Evolutionary conservation across 257 asterid species (phyloP).

Genomic region (Jacaranda mimosifolia): DNA sequence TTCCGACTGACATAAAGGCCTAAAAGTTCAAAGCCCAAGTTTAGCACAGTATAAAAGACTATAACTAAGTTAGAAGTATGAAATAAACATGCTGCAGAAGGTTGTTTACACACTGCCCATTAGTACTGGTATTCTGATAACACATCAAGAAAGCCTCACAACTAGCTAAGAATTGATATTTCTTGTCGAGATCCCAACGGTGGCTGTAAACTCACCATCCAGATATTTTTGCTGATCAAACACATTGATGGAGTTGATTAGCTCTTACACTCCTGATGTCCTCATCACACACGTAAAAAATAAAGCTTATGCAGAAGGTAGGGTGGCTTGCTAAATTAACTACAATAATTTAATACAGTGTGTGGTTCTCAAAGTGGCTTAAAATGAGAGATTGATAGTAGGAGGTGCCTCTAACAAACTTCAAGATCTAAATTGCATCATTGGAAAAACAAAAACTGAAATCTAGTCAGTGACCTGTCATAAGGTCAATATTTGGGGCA

Average conservation of each 20-base stretch:
- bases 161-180: not conserved
- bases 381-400: not conserved
- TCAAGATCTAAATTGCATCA: not conserved
- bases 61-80: not conserved
- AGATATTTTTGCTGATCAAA: too few relatives aligned
- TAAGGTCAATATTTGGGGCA: not conserved
- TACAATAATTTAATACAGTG: not conserved
- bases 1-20: constrained; percentile 95
- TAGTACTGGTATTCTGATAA: not conserved
- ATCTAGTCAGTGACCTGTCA: not conserved
- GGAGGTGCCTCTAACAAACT: not conserved
- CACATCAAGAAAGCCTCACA: not conserved
- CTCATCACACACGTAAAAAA: not conserved
- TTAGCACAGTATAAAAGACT: constrained; percentile 31
- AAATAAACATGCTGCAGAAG: not conserved
- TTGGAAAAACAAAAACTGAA: not conserved
- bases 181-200: not conserved
- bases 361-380: not conserved
- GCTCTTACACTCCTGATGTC: too few relatives aligned
- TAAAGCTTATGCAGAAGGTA: not conserved
- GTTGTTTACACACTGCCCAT: not conserved
- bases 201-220: too few relatives aligned
- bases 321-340: not conserved
- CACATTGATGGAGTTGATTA: too few relatives aligned
- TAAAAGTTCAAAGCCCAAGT: constrained; percentile 43